These are phyloP conservation scores for Rhododendron simsii DNA, from an alignment of 148 eudicot species.

Conservation along the genomic window DNA sequence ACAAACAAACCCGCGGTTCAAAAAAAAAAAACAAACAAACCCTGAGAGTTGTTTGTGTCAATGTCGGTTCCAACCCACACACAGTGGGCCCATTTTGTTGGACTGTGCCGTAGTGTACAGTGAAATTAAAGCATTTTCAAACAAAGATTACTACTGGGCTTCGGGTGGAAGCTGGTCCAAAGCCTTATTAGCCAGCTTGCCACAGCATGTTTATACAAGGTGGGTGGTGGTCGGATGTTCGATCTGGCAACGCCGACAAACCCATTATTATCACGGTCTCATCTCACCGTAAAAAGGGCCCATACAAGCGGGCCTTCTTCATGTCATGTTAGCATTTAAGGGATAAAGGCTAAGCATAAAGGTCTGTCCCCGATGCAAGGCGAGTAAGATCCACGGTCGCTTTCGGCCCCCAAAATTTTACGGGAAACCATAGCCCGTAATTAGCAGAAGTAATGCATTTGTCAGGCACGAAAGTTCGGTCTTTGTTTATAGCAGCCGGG, in stretches of 20 bases:
- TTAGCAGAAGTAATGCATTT: no score
- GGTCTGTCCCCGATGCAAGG: no score
- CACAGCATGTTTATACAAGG: neutral
- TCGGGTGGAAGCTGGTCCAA: neutral
- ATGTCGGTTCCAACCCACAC: neutral
- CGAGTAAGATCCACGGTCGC: no score
- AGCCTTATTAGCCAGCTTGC: neutral
- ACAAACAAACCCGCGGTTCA: neutral
- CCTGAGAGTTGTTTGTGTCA: neutral
- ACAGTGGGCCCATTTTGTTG: neutral
- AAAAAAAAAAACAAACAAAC: no score
- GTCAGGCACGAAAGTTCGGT: no score
- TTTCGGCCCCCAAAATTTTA: no score
- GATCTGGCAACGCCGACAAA: neutral
- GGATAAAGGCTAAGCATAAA: neutral
- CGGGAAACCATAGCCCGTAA: no score
- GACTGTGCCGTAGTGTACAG: neutral
- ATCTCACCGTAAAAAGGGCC: neutral
- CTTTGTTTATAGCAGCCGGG: no score
- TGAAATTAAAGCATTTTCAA: neutral
- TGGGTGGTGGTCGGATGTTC: neutral
- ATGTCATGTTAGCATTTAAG: neutral
- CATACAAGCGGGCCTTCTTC: neutral
- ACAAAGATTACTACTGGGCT: neutral
- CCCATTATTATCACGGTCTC: neutral